phyloP scores from a whole-genome alignment of 1,284 basidiomycete species.

The Schizophyllum commune region DNA sequence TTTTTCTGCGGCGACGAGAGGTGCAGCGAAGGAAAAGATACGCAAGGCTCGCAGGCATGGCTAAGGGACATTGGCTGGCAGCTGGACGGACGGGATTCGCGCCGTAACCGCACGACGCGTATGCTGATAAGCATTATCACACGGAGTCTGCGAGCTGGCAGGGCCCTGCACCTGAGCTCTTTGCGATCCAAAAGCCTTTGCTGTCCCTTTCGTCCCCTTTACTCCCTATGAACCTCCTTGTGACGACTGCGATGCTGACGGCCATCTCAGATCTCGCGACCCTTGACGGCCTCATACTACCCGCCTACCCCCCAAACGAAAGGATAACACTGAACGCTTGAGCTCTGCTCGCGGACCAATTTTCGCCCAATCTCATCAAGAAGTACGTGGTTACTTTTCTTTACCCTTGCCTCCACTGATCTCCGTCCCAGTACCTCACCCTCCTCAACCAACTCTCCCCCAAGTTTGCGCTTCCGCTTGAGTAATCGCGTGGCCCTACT shows the following conservation, averaged over 20 bases:
- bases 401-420: neutral
- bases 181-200: neutral
- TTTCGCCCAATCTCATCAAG: neutral
- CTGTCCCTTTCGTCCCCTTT: neutral
- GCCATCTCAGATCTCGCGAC: neutral
- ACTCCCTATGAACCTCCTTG: neutral
- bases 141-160: too few relatives aligned
- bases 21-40: neutral
- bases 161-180: too few relatives aligned
- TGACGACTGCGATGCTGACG: neutral
- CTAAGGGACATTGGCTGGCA: too few relatives aligned
- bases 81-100: neutral
- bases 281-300: neutral
- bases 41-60: neutral
- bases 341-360: neutral
- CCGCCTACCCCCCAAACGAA: neutral
- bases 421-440: neutral
- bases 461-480: neutral
- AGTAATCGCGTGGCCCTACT: neutral
- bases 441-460: neutral
- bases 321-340: neutral
- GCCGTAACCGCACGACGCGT: neutral
- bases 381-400: neutral
- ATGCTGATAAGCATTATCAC: neutral
- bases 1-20: neutral